These are phyloP conservation scores for Leptosphaerulina australis DNA, from an alignment of 2,329 filamentous ascomycete genomes.

Conservation along the genomic window DNA sequence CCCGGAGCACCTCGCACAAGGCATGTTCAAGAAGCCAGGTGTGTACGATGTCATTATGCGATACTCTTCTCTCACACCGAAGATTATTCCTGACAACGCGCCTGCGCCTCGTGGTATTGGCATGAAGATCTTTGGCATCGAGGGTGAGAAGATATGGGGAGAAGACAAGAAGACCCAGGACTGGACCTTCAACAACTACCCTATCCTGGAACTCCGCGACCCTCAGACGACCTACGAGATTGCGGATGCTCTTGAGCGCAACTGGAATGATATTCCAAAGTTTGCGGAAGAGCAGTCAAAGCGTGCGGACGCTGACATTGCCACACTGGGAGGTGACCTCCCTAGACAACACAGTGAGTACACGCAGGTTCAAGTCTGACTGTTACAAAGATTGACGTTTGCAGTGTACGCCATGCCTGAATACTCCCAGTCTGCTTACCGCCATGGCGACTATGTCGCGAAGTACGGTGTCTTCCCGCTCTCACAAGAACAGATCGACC, in stretches of 20 bases:
- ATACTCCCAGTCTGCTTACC: constrained; percentile 57
- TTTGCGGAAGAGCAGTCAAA: constrained; percentile 50
- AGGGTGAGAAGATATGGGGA: constrained; percentile 42
- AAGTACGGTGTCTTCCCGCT: constrained; percentile 57
- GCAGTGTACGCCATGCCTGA: constrained; percentile 42
- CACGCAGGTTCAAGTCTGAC: not conserved
- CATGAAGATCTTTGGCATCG: constrained; percentile 59
- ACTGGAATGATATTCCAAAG: constrained; percentile 33
- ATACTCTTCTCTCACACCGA: constrained; percentile 37
- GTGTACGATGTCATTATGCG: constrained; percentile 37
- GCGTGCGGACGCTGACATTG: constrained; percentile 46
- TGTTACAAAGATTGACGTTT: not conserved
- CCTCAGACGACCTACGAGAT: constrained; percentile 55
- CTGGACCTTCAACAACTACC: constrained; percentile 58
- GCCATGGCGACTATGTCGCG: constrained; percentile 55
- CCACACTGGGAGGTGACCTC: constrained; percentile 32
- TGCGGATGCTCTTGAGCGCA: constrained; percentile 32
- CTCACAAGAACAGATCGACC: constrained; percentile 49
- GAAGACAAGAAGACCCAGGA: constrained; percentile 49
- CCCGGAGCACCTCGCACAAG: constrained; percentile 50
- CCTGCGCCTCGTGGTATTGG: constrained; percentile 55
- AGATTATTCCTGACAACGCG: constrained; percentile 36
- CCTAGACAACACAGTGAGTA: constrained; percentile 32
- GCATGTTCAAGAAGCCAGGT: constrained; percentile 36
- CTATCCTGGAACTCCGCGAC: constrained; percentile 55